Base-by-base conservation (phyloP, 805 yeast species). In the Tetrapisispora phaffii region DNA sequence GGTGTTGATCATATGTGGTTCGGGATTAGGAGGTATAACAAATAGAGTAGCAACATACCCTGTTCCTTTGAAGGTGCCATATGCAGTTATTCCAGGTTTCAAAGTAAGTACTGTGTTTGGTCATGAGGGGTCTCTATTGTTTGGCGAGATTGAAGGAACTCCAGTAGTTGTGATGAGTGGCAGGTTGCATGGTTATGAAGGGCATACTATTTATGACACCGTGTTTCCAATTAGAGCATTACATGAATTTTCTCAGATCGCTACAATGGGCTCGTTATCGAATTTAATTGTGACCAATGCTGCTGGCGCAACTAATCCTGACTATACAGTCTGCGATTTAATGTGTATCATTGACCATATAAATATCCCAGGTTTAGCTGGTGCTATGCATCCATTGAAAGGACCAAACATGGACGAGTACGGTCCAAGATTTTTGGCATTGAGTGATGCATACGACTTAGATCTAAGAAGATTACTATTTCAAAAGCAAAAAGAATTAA, bases 111-210 rank as follows among this genome's bases (percentile, higher is more conserved):
- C 97, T 0, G 97, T 90, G 1, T 78, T 80, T 10, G 98, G 98
- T 0, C 98, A 90, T 60, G 80, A 77, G 7, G 97, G 97, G 0
- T 75, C 79, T 52, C 71, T 90, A 17, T 69, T 88, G 4, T 82
- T 87, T 63, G 97, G 97, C 1, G 63, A 63, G 15, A 79, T 90
- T 46, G 78, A 79, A 35, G 71, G 71, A 33, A 84, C 82, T 1
- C 90, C 95, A 0, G 94, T 89, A 0, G 77, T 89, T 59, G 80
- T 95, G 54, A 88, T 90, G 95, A 88, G 85, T 49, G 98, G 98
- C 6, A 72, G 98, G 52, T 69, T 90, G 46, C 97, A 89, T 57
- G 82, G 81, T 52, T 90, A 90, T 59, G 98, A 90, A 64, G 98
- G 98, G 1, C 82, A 87, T 64, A 71, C 77, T n/a, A 77, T 88